Conservation (phyloP, 1,284 basidiomycete genomes). For the Cryptococcus sp. region DNA sequence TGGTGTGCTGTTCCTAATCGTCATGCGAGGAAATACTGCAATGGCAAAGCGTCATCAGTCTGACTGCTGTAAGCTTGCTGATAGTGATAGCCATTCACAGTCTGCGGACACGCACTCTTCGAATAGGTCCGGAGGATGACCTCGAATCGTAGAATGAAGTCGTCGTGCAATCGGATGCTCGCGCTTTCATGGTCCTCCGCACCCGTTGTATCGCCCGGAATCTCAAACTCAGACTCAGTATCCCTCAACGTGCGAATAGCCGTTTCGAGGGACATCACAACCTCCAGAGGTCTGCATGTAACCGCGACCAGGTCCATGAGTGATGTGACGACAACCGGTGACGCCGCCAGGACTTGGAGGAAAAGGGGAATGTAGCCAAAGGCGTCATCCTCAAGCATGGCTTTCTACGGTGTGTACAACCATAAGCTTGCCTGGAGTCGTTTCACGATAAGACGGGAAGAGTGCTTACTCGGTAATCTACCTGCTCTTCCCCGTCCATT, state of each 20-base stretch:
- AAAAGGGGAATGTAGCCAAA: conserved; percentile 19
- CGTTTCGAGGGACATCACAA: neutral
- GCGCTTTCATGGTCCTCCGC: too few relatives aligned
- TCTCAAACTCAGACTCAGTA: too few relatives aligned
- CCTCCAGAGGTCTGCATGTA: conserved; percentile 31
- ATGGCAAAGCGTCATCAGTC: conserved; percentile 27
- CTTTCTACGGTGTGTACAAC: conserved; percentile 4
- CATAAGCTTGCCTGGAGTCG: neutral
- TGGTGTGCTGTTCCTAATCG: neutral
- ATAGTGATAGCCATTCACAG: too few relatives aligned
- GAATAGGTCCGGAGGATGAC: too few relatives aligned
- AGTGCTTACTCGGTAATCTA: conserved; percentile 9
- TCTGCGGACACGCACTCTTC: too few relatives aligned
- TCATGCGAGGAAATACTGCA: conserved; percentile 5
- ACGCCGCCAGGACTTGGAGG: conserved; percentile 6
- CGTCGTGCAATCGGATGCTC: too few relatives aligned
- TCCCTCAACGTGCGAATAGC: too few relatives aligned
- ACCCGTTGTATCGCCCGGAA: too few relatives aligned
- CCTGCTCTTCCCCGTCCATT: conserved; percentile 2
- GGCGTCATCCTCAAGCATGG: conserved; percentile 15
- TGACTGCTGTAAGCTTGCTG: too few relatives aligned
- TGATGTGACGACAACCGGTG: neutral
- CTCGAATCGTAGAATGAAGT: too few relatives aligned
- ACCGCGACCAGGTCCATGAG: conserved; percentile 23
- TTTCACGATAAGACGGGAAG: neutral